phyloP scores from a whole-genome alignment of 495 filamentous ascomycete species.

The Xylaria palmicola region DNA sequence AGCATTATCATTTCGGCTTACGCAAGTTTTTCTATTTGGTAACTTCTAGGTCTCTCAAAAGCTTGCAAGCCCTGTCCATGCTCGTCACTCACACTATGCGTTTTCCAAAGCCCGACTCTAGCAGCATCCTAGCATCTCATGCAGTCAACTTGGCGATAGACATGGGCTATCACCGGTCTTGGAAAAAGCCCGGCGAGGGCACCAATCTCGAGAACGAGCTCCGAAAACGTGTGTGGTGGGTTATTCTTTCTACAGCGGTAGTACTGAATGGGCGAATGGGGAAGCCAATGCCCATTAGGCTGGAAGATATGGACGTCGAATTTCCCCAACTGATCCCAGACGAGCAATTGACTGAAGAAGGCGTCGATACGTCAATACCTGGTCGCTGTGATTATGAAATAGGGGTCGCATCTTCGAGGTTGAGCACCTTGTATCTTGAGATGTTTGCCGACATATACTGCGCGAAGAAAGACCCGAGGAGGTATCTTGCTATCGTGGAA shows the following conservation, averaged over 20 bases:
- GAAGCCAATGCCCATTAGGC: slow-evolving; percentile 67
- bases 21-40: slow-evolving; percentile 64
- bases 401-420: slow-evolving; percentile 60
- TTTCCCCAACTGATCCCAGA: slow-evolving; percentile 69
- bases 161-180: slow-evolving; percentile 68
- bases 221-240: slow-evolving; percentile 76
- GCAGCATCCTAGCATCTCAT: slow-evolving; percentile 60
- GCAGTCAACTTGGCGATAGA: slow-evolving; percentile 67
- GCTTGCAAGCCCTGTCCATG: slow-evolving; percentile 69
- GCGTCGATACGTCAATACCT: slow-evolving; percentile 45
- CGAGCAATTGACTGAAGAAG: slow-evolving; percentile 56
- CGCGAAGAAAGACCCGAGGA: slow-evolving; percentile 54
- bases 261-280: slow-evolving; percentile 71
- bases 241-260: slow-evolving; percentile 59
- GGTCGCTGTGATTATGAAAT: slow-evolving; percentile 64
- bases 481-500: slow-evolving; percentile 61
- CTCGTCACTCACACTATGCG: slow-evolving; percentile 67
- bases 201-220: slow-evolving; percentile 67
- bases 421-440: slow-evolving; percentile 62
- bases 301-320: slow-evolving; percentile 74
- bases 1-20: slow-evolving; percentile 73
- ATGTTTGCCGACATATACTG: slow-evolving; percentile 72
- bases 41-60: slow-evolving; percentile 56
- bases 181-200: slow-evolving; percentile 54
- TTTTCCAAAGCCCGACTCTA: slow-evolving; percentile 76